Evolutionary conservation across 352 stramenopile genomes (phyloP).

Genomic region (Phytophthora litchii): DNA sequence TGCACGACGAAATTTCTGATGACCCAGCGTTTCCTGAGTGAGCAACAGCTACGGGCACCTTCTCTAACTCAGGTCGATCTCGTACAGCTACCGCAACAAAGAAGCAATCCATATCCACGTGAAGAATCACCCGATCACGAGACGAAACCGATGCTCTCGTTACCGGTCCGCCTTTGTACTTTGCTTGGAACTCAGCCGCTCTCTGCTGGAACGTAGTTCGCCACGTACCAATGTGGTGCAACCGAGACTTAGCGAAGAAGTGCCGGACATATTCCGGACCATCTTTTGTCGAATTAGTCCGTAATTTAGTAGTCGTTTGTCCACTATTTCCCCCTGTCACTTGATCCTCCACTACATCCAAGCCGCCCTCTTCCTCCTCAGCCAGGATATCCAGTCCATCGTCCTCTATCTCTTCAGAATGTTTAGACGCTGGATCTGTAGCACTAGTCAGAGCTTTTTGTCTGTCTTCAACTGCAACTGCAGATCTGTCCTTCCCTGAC

Average conservation of each 20-base stretch:
- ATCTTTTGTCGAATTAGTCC: constrained; percentile 72
- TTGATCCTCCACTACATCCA: constrained; percentile 12
- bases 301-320: constrained; percentile 6
- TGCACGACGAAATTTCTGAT: constrained; percentile 95
- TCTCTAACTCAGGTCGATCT: constrained; percentile 73
- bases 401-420: background rate
- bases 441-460: constrained; percentile 1
- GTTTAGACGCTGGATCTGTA: constrained; percentile 16
- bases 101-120: constrained; percentile 98
- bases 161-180: constrained; percentile 60
- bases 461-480: constrained; percentile 10
- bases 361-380: constrained; percentile 10
- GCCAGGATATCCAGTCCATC: constrained; percentile 14
- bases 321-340: background rate
- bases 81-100: constrained; percentile 93
- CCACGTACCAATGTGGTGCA: constrained; percentile 89
- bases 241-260: constrained; percentile 85
- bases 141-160: constrained; percentile 39
- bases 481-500: background rate
- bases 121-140: constrained; percentile 87
- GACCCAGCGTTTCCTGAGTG: constrained; percentile 81
- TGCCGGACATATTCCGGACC: constrained; percentile 75
- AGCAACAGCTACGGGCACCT: constrained; percentile 90
- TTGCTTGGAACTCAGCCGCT: constrained; percentile 59
- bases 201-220: constrained; percentile 75